A percentile compares a stretch with the other conserved stretches of the same genome.
These are phyloP conservation scores for Ophioceras dolichostomum DNA, from an alignment of 2,329 filamentous ascomycete species.

Conservation along the genomic window DNA sequence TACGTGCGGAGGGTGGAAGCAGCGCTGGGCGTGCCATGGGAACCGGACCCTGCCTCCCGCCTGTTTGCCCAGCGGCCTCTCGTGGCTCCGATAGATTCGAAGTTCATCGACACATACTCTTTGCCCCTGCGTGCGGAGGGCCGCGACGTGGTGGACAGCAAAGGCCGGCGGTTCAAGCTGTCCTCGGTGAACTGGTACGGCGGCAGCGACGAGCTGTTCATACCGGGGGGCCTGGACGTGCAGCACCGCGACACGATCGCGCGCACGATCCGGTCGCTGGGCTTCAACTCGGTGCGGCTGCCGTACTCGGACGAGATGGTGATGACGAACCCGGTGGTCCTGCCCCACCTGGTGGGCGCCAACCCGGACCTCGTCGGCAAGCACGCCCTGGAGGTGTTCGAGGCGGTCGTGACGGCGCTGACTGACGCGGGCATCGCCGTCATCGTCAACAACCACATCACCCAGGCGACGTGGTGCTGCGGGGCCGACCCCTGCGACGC, in stretches of 20 bases:
- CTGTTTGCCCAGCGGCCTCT: slow-evolving; percentile 37
- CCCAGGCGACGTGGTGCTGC: slow-evolving; percentile 56
- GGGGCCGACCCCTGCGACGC: slow-evolving; percentile 56
- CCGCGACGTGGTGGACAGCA: slow-evolving; percentile 46
- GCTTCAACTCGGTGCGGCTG: slow-evolving; percentile 59
- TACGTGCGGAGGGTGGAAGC: slow-evolving; percentile 33
- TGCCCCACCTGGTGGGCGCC: slow-evolving; percentile 35
- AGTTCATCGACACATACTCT: slow-evolving; percentile 32
- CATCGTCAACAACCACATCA: slow-evolving; percentile 61
- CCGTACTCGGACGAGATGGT: slow-evolving; percentile 61
- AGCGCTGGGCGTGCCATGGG: slow-evolving; percentile 31
- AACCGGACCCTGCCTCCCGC: slow-evolving; percentile 31
- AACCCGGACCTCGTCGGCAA: slow-evolving; percentile 47
- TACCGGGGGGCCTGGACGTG: slow-evolving; percentile 51
- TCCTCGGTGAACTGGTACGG: slow-evolving; percentile 61
- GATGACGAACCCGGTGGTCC: slow-evolving; percentile 41
- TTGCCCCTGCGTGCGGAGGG: slow-evolving; percentile 48
- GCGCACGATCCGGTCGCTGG: slow-evolving; percentile 43
- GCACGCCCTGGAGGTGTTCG: slow-evolving; percentile 48
- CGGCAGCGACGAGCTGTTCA: slow-evolving; percentile 53
- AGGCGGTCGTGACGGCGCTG: slow-evolving; percentile 43
- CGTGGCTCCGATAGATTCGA: slow-evolving; percentile 26
- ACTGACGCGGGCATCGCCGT: slow-evolving; percentile 52
- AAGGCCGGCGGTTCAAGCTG: slow-evolving; percentile 46
- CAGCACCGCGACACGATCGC: slow-evolving; percentile 50